Conservation (phyloP, 208 protist species). For the Jaenimonas drosophilae region DNA sequence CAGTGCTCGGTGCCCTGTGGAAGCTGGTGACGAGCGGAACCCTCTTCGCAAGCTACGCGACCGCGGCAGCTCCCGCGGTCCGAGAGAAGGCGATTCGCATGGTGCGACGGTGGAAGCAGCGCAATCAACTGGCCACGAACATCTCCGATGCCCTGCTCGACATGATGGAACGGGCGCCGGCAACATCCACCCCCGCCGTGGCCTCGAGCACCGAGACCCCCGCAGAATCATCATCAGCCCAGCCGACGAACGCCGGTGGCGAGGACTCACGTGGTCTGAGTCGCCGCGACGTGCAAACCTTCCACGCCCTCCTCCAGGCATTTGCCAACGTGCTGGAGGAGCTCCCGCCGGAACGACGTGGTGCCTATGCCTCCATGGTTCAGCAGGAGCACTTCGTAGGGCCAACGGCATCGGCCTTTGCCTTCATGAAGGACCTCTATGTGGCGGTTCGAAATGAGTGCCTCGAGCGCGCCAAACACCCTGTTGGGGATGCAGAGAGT, state of each 20-base stretch:
- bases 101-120: constrained; percentile 46
- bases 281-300: constrained; percentile 21
- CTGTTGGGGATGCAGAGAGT: constrained; percentile 5
- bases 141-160: neutral
- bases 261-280: constrained; percentile 3
- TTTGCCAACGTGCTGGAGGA: constrained; percentile 47
- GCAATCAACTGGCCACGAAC: constrained; percentile 11
- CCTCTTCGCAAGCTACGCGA: constrained; percentile 21
- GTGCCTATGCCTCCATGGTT: constrained; percentile 42
- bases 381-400: constrained; percentile 22
- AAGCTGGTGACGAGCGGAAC: constrained; percentile 11
- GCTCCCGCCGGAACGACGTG: constrained; percentile 25
- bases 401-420: constrained; percentile 23
- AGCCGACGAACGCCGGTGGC: neutral
- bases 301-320: constrained; percentile 35
- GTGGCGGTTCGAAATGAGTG: constrained; percentile 11
- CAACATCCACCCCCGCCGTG: neutral
- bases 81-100: constrained; percentile 42
- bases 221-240: neutral
- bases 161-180: constrained; percentile 1
- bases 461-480: constrained; percentile 1
- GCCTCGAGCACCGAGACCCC: neutral
- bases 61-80: constrained; percentile 13
- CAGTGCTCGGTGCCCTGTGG: constrained; percentile 52
- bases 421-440: constrained; percentile 38